phyloP scores from a whole-genome alignment of 805 yeast genomes.

The Vanderwaltozyma polyspora region DNA sequence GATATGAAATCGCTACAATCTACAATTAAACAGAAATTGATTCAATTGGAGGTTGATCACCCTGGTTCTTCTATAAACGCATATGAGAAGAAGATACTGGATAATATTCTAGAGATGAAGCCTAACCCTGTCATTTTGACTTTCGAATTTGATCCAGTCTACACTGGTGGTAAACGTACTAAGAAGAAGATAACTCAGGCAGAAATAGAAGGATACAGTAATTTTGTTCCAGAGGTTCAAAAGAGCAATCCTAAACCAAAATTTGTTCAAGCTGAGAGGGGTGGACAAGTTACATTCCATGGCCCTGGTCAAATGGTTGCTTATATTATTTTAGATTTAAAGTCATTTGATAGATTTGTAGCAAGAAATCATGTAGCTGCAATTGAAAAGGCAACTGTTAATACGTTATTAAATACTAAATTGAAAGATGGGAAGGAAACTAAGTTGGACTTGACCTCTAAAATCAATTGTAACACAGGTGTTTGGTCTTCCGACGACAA shows the following conservation, averaged over 20 bases:
- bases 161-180: conserved; percentile 87
- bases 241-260: conserved; percentile 34
- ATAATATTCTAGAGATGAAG: conserved; percentile 34
- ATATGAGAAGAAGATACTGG: conserved; percentile 36
- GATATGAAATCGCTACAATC: conserved; percentile 44
- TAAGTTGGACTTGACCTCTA: conserved; percentile 16
- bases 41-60: conserved; percentile 31
- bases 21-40: conserved; percentile 34
- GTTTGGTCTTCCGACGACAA: conserved; percentile 58
- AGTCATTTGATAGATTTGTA: conserved; percentile 42
- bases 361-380: conserved; percentile 56
- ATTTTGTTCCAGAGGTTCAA: conserved; percentile 17
- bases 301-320: conserved; percentile 92
- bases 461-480: conserved; percentile 62
- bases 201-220: conserved; percentile 16
- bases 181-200: conserved; percentile 36
- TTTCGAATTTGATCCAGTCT: conserved; percentile 76
- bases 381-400: conserved; percentile 48
- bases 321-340: conserved; percentile 67
- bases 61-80: conserved; percentile 29
- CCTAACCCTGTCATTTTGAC: conserved; percentile 64
- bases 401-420: conserved; percentile 26
- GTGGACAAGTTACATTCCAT: conserved; percentile 95
- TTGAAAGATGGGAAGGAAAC: neutral
- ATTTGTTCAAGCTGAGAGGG: conserved; percentile 72